phyloP scores from a whole-genome alignment of 2,329 filamentous ascomycete species.

The Penicillium polonicum region DNA sequence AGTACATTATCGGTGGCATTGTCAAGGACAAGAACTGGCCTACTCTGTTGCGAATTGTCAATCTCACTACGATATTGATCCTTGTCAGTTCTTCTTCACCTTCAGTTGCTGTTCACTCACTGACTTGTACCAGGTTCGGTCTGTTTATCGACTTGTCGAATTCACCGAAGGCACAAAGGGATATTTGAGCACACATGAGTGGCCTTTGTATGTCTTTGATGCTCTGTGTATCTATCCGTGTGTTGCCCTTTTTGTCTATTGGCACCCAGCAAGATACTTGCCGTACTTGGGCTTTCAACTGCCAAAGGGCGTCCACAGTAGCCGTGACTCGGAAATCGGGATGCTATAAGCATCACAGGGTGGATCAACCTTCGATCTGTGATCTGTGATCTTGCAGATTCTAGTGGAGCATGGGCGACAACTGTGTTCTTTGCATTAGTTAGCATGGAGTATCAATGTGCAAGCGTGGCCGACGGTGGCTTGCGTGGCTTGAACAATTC shows the following conservation, averaged over 20 bases:
- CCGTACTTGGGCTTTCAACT: constrained; percentile 35
- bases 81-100: constrained; percentile 21
- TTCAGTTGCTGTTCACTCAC: constrained; percentile 1
- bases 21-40: constrained; percentile 33
- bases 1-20: constrained; percentile 21
- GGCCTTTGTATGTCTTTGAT: constrained; percentile 48
- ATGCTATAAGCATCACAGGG: neutral
- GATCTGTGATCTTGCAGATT: neutral
- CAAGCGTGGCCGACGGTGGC: neutral
- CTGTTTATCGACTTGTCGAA: constrained; percentile 51
- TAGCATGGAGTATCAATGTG: neutral
- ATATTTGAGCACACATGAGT: constrained; percentile 46
- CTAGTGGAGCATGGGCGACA: neutral
- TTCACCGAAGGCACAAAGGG: constrained; percentile 45
- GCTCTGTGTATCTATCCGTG: constrained; percentile 39
- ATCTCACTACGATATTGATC: constrained; percentile 33
- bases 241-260: constrained; percentile 31
- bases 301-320: constrained; percentile 26
- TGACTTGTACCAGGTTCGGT: constrained; percentile 35
- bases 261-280: constrained; percentile 36
- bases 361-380: neutral
- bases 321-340: neutral
- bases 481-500: neutral
- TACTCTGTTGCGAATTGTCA: constrained; percentile 32
- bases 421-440: neutral